Base-by-base conservation (phyloP, 2,329 filamentous ascomycete species). In the Neopestalotiopsis sp. region DNA sequence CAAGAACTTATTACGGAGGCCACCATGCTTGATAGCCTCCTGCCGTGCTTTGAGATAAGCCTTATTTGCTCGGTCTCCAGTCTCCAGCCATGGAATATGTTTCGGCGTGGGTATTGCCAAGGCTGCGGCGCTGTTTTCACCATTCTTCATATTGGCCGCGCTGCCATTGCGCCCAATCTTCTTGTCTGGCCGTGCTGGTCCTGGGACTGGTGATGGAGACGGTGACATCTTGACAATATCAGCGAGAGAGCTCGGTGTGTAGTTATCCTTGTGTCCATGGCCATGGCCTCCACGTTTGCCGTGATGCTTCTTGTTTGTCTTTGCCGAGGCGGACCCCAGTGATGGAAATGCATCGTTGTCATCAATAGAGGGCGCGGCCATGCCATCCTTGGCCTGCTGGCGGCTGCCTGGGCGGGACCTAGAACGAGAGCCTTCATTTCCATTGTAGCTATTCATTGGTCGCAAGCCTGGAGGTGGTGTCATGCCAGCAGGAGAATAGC, bases 151-250 rank as follows among this genome's bases (percentile, higher is more conserved):
- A 68, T 86, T 90, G 12, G 87, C 87, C 57, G 89, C 87, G 78
- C 88, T 92, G 69, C 90, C 90, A 72, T 92, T 90, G 49, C 90
- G 86, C 45, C 84, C 82, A 58, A 86, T 80, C 78, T 86, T 92
- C 78, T 88, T 90, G 52, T 88, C 89, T 71, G 86, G 90, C 72
- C 85, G 87, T 74, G 85, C 87, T 59, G 86, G 42, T 9, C 28
- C 49, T 40, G 61, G 86, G 30, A 83, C 83, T 3, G 92, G 90
- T 1, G 85, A 86, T n/a, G 94, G 94, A 7, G 94, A 94, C 0
- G 95, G 94, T 4, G 94, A 93, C 93, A 97, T 97, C 78, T 95
- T 96, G 69, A 98, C 94, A 69, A 98, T 92, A 80, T 98, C 96
- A 45, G 95, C 95, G 65, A 99, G 84, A 24, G 94, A 97, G 75